A percentile compares a stretch with the other conserved stretches of the same genome.
Conservation (phyloP, 106 monocot species). For the Xerophyta viscosa region DNA sequence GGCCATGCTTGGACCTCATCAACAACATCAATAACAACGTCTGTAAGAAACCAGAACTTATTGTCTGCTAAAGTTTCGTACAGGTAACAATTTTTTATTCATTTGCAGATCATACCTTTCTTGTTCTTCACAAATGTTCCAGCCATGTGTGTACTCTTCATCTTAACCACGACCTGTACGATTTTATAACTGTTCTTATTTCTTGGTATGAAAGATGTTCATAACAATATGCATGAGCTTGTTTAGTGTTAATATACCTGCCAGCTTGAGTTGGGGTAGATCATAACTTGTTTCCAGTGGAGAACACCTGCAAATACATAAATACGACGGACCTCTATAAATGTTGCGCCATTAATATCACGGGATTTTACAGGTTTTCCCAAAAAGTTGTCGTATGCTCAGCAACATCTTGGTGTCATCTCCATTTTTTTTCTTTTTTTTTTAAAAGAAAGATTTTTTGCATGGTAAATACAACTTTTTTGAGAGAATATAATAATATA, state of each 20-base stretch:
- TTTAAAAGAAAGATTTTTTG: no score
- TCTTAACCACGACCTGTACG: slow-evolving; percentile 39
- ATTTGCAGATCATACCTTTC: slow-evolving; percentile 24
- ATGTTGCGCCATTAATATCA: no score
- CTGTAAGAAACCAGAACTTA: slow-evolving; percentile 11
- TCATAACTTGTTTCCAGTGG: slow-evolving; percentile 49
- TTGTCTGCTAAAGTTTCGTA: not conserved
- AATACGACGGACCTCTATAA: no score
- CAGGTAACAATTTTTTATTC: no score
- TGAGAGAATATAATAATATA: no score
- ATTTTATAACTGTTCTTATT: not conserved
- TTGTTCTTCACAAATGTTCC: slow-evolving; percentile 58
- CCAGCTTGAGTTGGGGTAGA: slow-evolving; percentile 34
- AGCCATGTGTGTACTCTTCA: slow-evolving; percentile 53
- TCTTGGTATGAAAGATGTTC: no score
- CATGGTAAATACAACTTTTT: no score
- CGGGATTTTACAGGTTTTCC: no score
- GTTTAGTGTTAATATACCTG: slow-evolving; percentile 15
- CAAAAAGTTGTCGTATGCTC: no score
- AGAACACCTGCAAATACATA: slow-evolving; percentile 31
- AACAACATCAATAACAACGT: slow-evolving; percentile 21
- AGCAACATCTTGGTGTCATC: no score
- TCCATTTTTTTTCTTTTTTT: no score
- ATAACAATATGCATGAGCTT: no score
- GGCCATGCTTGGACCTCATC: slow-evolving; percentile 32